A percentile compares a stretch with the other conserved stretches of the same genome.
Evolutionary conservation across 1,284 basidiomycete species (phyloP).

Genomic region (Pseudozyma pruni): DNA sequence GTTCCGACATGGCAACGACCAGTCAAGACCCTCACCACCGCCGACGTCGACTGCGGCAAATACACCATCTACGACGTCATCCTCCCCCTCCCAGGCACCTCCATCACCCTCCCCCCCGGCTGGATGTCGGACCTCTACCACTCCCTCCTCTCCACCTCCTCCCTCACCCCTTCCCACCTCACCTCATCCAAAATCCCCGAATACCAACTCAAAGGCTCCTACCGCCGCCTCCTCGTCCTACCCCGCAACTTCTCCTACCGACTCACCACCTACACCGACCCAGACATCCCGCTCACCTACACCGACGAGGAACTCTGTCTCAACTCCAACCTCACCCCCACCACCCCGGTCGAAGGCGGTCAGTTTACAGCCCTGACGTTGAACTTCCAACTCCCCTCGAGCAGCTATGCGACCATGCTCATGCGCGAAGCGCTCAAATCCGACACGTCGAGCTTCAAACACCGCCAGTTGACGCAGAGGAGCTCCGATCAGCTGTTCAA

Average conservation of each 20-base stretch:
- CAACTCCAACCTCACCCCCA: constrained; percentile 2
- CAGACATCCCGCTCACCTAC: constrained; percentile 87
- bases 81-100: constrained; percentile 92
- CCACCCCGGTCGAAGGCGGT: not conserved
- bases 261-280: constrained; percentile 88
- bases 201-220: constrained; percentile 89
- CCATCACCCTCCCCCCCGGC: constrained; percentile 88
- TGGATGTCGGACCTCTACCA: constrained; percentile 82
- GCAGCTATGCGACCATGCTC: constrained; percentile 65
- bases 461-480: constrained; percentile 48
- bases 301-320: constrained; percentile 89
- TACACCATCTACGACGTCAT: constrained; percentile 92
- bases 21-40: constrained; percentile 80
- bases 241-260: constrained; percentile 84
- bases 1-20: constrained; percentile 69
- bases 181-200: constrained; percentile 74
- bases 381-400: constrained; percentile 58
- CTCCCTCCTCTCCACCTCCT: constrained; percentile 83
- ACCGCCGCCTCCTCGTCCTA: constrained; percentile 87
- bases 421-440: constrained; percentile 64
- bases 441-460: constrained; percentile 59
- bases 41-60: constrained; percentile 74
- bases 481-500: constrained; percentile 55
- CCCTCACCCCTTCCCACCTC: constrained; percentile 86
- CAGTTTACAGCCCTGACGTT: constrained; percentile 59